Evolutionary conservation across 768 basidiomycete species (phyloP).

Genomic region (Phanerochaete sordida): DNA sequence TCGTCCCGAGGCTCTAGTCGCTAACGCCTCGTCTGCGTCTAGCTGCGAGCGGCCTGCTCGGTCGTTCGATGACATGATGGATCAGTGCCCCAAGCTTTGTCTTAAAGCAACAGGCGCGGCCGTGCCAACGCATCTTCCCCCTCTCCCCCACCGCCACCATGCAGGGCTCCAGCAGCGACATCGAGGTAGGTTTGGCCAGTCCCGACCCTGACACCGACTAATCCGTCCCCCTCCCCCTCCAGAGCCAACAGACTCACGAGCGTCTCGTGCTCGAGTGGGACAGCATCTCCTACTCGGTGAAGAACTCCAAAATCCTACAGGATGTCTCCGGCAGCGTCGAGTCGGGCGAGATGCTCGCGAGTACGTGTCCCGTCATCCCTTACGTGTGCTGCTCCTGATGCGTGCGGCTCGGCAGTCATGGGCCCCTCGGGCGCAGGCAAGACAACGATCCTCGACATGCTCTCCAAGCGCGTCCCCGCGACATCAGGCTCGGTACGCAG

Average conservation of each 20-base stretch:
- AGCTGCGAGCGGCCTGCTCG: not conserved
- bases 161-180: not conserved
- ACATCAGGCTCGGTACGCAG: conserved; percentile 23
- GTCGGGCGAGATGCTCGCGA: conserved; percentile 23
- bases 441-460: conserved; percentile 49
- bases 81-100: not conserved
- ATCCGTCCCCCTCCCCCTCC: not conserved
- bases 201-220: not conserved
- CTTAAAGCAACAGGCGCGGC: not conserved
- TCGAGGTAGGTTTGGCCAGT: not conserved
- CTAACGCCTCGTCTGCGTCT: too few relatives aligned
- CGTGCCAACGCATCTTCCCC: not conserved
- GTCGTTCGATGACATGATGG: not conserved
- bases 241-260: conserved; percentile 3
- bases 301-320: not conserved
- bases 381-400: not conserved
- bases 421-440: conserved; percentile 51
- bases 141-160: not conserved
- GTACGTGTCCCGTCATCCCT: conserved; percentile 4
- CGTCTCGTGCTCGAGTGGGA: conserved; percentile 9
- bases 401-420: conserved; percentile 30
- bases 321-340: conserved; percentile 6
- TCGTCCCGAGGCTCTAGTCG: too few relatives aligned
- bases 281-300: conserved; percentile 1
- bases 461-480: conserved; percentile 44